Base-by-base conservation (phyloP, 179 eudicot species). In the Spergularia azorica region DNA sequence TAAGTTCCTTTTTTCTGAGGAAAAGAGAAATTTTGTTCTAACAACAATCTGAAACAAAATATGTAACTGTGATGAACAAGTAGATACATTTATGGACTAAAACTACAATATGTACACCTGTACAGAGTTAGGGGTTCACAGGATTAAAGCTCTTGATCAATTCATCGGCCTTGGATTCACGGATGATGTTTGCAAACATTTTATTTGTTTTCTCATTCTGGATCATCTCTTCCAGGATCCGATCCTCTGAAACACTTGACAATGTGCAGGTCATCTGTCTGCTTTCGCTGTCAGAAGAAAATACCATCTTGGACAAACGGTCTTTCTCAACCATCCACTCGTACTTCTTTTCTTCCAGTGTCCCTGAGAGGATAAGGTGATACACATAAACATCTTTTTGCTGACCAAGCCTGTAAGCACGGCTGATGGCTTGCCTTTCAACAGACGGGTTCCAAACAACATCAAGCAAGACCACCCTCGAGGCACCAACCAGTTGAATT, bases 191-290 rank as follows among this genome's bases (percentile, higher is more conserved):
- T 56, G 76, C 80, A 74, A 92, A 88, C 73, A 89, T 88, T 48
- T 11, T 0, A 43, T 76, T 82, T 6, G 85, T 63, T 58, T 84
- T 84, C 52, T 82, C 82, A 36, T 84, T 81, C 14, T 74, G 75
- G 21, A 87, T 78, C 93, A 92, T 84, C 63, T 77, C 87, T n/a
- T 89, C 86, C 20, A 92, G 72, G 26, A 89, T 81, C 59, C 75
- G 76, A 71, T 94, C 98, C 78, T 89, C 88, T 13, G 75, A 73
- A 14, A 70, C 86, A 11, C 57, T 16, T 21, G 77, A 41, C 13
- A 57, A 9, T 5, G 51, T 6, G 21, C 14, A 26, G 43, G 14
- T 51, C 36, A 38, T 82, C 60, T 52, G 36, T 4, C 12, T 15
- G 5, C 12, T 69, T 52, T 76, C 84, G 16, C 75, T 67, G 11